A percentile compares a stretch with the other conserved stretches of the same genome.
Evolutionary conservation across 768 basidiomycete species (phyloP).

Genomic region (Naganishia randhawae): DNA sequence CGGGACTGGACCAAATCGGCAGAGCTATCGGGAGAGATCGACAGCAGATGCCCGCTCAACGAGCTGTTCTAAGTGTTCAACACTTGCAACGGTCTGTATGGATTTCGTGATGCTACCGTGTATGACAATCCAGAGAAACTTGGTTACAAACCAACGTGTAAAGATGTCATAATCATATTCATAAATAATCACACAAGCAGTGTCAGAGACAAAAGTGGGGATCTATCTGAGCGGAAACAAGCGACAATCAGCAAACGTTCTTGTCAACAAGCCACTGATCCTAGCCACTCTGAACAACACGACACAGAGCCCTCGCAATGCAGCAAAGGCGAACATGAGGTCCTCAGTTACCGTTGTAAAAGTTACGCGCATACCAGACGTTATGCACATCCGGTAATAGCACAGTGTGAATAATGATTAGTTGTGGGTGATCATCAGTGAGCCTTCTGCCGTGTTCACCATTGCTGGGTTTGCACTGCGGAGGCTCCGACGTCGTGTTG

Average conservation of each 20-base stretch:
- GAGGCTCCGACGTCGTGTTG: background rate
- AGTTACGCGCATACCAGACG: slow-evolving; percentile 25
- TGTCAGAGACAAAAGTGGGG: background rate
- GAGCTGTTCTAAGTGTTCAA: too few relatives aligned
- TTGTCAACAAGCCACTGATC: background rate
- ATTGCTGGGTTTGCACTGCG: background rate
- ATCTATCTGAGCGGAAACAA: background rate
- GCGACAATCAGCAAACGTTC: background rate
- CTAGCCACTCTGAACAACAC: background rate
- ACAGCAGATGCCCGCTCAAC: too few relatives aligned
- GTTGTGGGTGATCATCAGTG: slow-evolving; percentile 23
- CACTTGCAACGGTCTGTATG: too few relatives aligned
- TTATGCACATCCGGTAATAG: slow-evolving; percentile 25
- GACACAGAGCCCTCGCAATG: background rate
- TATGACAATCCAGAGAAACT: too few relatives aligned
- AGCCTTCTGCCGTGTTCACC: slow-evolving; percentile 9
- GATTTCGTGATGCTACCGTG: too few relatives aligned
- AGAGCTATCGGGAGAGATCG: too few relatives aligned
- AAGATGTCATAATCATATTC: background rate
- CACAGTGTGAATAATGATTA: slow-evolving; percentile 26
- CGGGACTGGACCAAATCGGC: too few relatives aligned
- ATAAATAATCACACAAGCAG: background rate
- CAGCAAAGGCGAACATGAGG: slow-evolving; percentile 8
- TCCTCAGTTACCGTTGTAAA: slow-evolving; percentile 25
- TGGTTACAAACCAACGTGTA: too few relatives aligned